phyloP scores from a whole-genome alignment of 2,329 filamentous ascomycete genomes.

The Cyanodermella asteris region DNA sequence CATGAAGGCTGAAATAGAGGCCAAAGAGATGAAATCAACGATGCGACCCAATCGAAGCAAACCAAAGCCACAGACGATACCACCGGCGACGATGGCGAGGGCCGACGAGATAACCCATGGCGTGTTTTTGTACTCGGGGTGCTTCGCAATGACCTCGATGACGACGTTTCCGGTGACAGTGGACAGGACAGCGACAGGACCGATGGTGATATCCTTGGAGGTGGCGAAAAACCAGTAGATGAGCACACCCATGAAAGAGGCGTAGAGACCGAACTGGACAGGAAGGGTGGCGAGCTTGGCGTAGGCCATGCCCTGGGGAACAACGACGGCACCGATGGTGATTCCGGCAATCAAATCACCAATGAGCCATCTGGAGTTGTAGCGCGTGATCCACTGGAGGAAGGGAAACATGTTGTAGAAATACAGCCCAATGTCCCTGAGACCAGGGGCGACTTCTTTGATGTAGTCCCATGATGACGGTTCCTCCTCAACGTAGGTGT shows the following conservation, averaged over 20 bases:
- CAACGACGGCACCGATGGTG: constrained; percentile 57
- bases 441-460: constrained; percentile 36
- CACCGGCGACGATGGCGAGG: constrained; percentile 55
- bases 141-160: constrained; percentile 31
- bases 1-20: constrained; percentile 87
- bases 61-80: constrained; percentile 58
- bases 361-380: constrained; percentile 72
- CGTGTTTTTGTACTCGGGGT: constrained; percentile 36
- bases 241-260: constrained; percentile 86
- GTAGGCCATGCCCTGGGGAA: constrained; percentile 96
- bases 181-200: constrained; percentile 88
- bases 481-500: constrained; percentile 64
- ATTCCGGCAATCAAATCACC: constrained; percentile 79
- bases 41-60: constrained; percentile 68
- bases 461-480: constrained; percentile 59
- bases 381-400: constrained; percentile 64
- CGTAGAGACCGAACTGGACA: constrained; percentile 71
- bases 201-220: constrained; percentile 95
- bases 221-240: constrained; percentile 97
- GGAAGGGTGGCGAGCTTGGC: constrained; percentile 61
- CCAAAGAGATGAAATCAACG: constrained; percentile 77
- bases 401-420: constrained; percentile 63
- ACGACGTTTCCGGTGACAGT: constrained; percentile 74
- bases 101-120: constrained; percentile 60
- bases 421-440: constrained; percentile 36